A percentile compares a stretch with the other conserved stretches of the same genome.
phyloP scores from a whole-genome alignment of 2,329 filamentous ascomycete genomes.

The Alternaria gansuensis region DNA sequence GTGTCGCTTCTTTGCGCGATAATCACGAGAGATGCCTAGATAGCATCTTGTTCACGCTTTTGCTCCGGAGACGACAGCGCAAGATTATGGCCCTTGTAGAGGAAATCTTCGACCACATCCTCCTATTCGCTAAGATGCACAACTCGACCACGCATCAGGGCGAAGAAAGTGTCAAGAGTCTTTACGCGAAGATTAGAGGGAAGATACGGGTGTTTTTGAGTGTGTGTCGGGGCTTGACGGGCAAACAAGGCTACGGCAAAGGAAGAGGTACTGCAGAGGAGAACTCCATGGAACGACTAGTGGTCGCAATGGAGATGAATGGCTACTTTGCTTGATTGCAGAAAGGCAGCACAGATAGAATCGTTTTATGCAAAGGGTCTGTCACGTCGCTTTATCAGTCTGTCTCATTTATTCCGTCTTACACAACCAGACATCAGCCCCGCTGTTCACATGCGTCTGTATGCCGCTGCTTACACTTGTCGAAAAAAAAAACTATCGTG shows the following conservation, averaged over 20 bases:
- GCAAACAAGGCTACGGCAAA: slow-evolving; percentile 62
- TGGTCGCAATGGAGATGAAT: slow-evolving; percentile 75
- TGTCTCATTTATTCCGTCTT: background rate
- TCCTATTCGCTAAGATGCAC: slow-evolving; percentile 65
- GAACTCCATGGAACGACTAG: slow-evolving; percentile 72
- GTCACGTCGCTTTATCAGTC: background rate
- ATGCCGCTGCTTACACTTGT: background rate
- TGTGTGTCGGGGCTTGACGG: slow-evolving; percentile 73
- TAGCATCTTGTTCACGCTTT: slow-evolving; percentile 74
- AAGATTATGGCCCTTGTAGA: slow-evolving; percentile 77
- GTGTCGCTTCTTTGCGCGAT: slow-evolving; percentile 72
- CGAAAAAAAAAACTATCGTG: background rate
- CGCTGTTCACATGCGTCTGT: slow-evolving; percentile 6
- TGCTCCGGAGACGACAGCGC: slow-evolving; percentile 78
- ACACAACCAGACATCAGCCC: background rate
- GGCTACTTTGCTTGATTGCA: slow-evolving; percentile 63
- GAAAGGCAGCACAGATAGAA: too few species aligned
- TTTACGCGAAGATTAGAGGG: slow-evolving; percentile 74
- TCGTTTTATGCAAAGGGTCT: too few species aligned
- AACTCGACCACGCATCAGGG: slow-evolving; percentile 35
- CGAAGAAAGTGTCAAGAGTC: slow-evolving; percentile 49
- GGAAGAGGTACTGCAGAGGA: slow-evolving; percentile 54
- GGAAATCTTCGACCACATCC: slow-evolving; percentile 76
- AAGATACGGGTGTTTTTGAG: slow-evolving; percentile 78
- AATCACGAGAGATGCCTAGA: slow-evolving; percentile 79